Evolutionary conservation across 768 basidiomycete species (phyloP), one percentile per base, ranked within the genome.

Genomic region (Cystobasidium tubakii): DNA sequence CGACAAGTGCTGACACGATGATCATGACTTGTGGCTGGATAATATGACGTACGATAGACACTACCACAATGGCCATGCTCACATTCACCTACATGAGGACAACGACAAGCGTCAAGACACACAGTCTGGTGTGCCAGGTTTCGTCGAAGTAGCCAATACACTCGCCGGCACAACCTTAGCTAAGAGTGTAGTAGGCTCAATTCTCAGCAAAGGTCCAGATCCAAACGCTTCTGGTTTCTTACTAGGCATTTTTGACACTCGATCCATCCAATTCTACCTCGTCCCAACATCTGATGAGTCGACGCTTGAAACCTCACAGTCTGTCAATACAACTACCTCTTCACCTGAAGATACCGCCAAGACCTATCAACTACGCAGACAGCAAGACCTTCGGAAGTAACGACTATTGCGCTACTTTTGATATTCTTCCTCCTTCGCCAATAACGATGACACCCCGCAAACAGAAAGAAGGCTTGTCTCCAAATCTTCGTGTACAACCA

Each of bases 361-460:
- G 15, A 60, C 57, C 1, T 75, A 72, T 57, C 54, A 72, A 31
- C 57, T 78, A 25, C 75, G 76, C 76, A 65, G 74, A 78, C 70
- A 66, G 71, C 34, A 62, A 74, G 34, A 66, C 36, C 19, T 73
- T 75, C 36, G 31, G 29, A 31, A 64, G 73, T 15, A 66, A 57
- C 55, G 77, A 78, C 65, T 78, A 76, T 69, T 78, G 77, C 65
- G 77, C 77, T 10, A 76, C 77, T 42, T 78, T 78, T 71, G 75
- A 75, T 36, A 65, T 75, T 44, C 66, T 60, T 10, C 77, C 77
- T 29, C 77, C 77, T 7, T 65, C 53, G 1, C 77, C 77, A 29
- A 43, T 78, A 21, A 69, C 76, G 27, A 74, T 78, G 72, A 36
- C 50, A 0, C 74, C 75, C 23, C 76, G 77, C 55, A 75, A 75